A percentile compares a stretch with the other conserved stretches of the same genome.
Conservation (phyloP, 176 grass and related monocot genomes). For the Musa acuminata region DNA sequence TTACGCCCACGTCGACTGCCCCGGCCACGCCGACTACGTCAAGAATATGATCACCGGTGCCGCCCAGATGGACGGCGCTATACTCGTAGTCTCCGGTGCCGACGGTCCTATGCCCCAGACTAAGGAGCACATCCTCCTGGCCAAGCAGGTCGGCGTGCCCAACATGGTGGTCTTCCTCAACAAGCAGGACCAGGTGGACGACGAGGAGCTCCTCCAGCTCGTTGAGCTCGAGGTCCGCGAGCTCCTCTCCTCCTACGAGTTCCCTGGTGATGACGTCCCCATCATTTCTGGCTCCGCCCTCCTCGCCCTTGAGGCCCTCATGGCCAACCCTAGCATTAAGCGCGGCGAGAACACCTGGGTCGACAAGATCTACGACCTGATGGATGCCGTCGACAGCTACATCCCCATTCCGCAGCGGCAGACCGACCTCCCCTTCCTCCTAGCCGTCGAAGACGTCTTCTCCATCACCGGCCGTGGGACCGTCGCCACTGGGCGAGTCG, state of each 20-base stretch:
- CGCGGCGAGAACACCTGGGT: conserved; percentile 10
- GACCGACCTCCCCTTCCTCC: conserved; percentile 14
- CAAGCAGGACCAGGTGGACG: conserved; percentile 99
- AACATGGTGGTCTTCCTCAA: conserved; percentile 93
- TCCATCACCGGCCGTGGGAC: conserved; percentile 17
- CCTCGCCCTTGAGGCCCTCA: conserved; percentile 16
- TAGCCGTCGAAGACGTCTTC: conserved; percentile 11
- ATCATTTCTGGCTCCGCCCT: conserved; percentile 9
- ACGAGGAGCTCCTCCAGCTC: conserved; percentile 92
- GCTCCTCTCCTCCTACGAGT: conserved; percentile 15
- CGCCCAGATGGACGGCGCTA: conserved; percentile 95
- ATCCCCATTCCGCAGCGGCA: conserved; percentile 17
- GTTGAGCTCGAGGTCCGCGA: conserved; percentile 86
- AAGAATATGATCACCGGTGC: conserved; percentile 98
- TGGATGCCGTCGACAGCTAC: conserved; percentile 13
- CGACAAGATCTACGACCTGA: conserved; percentile 14
- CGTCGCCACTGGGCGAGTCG: conserved; percentile 8
- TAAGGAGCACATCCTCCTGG: conserved; percentile 98
- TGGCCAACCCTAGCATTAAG: conserved; percentile 16
- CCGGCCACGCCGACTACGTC: conserved; percentile 90
- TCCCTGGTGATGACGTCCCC: conserved; percentile 9
- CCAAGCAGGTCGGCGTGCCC: conserved; percentile 97
- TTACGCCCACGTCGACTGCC: conserved; percentile 97
- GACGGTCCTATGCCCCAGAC: conserved; percentile 99
- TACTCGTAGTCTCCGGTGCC: conserved; percentile 86